A percentile compares a stretch with the other conserved stretches of the same genome.
Evolutionary conservation across 2,329 filamentous ascomycete species (phyloP).

Genomic region (Magnaporthiopsis incrustans): DNA sequence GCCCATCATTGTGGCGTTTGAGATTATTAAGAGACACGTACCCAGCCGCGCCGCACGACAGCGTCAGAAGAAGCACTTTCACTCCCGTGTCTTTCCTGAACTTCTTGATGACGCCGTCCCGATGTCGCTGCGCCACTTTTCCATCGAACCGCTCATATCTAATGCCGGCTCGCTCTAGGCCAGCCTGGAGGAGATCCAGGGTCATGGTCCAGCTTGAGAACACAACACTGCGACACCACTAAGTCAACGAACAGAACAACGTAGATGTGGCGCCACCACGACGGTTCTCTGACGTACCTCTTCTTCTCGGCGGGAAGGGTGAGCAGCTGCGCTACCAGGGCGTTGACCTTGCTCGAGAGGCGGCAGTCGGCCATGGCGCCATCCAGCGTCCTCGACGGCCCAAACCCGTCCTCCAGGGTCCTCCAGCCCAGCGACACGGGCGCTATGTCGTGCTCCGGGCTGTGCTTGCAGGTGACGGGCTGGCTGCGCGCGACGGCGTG

Average conservation of each 20-base stretch:
- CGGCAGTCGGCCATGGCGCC: not conserved
- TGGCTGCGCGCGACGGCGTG: not conserved
- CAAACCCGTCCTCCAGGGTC: not conserved
- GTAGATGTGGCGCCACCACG: no score
- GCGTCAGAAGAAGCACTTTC: conserved; percentile 37
- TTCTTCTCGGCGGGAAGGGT: no score
- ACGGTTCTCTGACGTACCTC: no score
- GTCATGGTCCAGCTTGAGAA: conserved; percentile 44
- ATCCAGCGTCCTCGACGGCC: not conserved
- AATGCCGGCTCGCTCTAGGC: conserved; percentile 27
- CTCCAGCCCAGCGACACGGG: not conserved
- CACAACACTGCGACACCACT: conserved; percentile 29
- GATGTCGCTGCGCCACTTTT: conserved; percentile 31
- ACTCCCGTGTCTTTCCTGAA: conserved; percentile 30
- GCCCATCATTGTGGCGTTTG: no score
- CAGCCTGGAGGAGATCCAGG: conserved; percentile 35
- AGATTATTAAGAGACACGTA: conserved; percentile 17
- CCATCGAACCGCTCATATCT: conserved; percentile 36
- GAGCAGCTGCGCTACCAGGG: not conserved
- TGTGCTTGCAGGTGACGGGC: not conserved
- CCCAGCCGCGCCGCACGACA: conserved; percentile 44
- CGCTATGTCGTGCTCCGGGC: not conserved
- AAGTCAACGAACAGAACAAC: no score
- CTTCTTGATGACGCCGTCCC: conserved; percentile 28
- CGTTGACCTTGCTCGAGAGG: not conserved